Base-by-base conservation (phyloP, 805 yeast genomes). In the Hanseniaspora mollemarum region DNA sequence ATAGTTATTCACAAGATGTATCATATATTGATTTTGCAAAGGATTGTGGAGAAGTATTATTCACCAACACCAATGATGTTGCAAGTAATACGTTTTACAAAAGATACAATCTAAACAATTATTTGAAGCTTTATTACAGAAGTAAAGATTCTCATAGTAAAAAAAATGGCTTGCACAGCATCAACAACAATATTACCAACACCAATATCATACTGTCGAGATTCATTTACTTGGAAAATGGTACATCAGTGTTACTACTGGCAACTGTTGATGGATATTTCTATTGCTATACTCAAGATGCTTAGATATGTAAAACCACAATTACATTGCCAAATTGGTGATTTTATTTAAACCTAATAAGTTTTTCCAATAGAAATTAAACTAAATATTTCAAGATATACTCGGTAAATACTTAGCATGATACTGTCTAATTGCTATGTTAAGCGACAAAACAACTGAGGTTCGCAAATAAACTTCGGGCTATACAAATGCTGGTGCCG, bases 21-120 rank as follows among this genome's bases (percentile, higher is more conserved):
- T 42, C 37, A 3, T 25, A 25, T 16, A 29, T 48, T 18, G 43
- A 48, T 19, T 24, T 40, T 4, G 21, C 29, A 7, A 48, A 18
- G n/a, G 36, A 37, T 13, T 13, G 3, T 8, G 41, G 42, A 9
- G 38, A 18, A 16, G 26, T 28, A 19, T 16, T 46, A 13, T 46
- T 46, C 25, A 24, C 41, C 10, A 22, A n/a, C 12, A 4, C 12
- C 4, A 29, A 21, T 15, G 21, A 28, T 19, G 31, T 24, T n/a
- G 7, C 19, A 21, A 25, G 22, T 18, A 19, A 46, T 10, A 24
- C 7, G 4, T 4, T 4, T 21, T 48, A 48, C 22, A 48, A 40
- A 22, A 48, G 40, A 22, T 48, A 48, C 16, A 48, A 40, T 16
- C 10, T 48, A 32, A 48, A 40, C 36, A 48, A 26, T n/a, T 42